phyloP scores from a whole-genome alignment of 2,329 filamentous ascomycete species.

The Cladophialophora psammophila region DNA sequence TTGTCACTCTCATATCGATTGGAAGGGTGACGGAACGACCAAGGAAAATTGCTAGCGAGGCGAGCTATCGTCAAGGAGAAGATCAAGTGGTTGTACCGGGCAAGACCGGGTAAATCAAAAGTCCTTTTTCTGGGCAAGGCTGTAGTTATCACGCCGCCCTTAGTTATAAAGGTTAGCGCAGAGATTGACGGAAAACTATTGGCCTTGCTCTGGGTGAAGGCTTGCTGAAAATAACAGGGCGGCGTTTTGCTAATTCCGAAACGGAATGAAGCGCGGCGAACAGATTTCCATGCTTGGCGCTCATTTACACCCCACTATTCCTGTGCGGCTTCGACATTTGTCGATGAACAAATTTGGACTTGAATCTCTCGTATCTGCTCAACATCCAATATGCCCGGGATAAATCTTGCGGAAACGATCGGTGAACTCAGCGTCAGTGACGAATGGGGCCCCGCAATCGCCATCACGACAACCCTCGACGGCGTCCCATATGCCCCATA shows the following conservation, averaged over 20 bases:
- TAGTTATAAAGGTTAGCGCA: no score
- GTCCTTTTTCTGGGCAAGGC: no score
- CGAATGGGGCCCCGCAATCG: slow-evolving; percentile 85
- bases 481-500: slow-evolving; percentile 97
- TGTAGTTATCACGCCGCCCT: no score
- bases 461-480: slow-evolving; percentile 85
- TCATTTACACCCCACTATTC: slow-evolving; percentile 6
- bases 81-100: no score
- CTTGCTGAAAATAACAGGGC: not conserved
- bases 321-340: not conserved
- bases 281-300: slow-evolving; percentile 6
- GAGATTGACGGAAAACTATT: no score
- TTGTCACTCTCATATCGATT: no score
- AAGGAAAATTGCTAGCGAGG: no score
- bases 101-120: no score
- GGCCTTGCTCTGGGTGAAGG: no score
- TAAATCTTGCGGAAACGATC: slow-evolving; percentile 71
- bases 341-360: not conserved
- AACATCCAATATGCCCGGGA: slow-evolving; percentile 55
- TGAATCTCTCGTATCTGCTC: not conserved
- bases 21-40: no score
- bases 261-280: not conserved
- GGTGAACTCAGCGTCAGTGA: slow-evolving; percentile 75
- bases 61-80: no score
- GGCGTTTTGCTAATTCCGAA: not conserved